Conservation (phyloP, 2,329 filamentous ascomycete species). For the Aspergillus spinulosporus region DNA sequence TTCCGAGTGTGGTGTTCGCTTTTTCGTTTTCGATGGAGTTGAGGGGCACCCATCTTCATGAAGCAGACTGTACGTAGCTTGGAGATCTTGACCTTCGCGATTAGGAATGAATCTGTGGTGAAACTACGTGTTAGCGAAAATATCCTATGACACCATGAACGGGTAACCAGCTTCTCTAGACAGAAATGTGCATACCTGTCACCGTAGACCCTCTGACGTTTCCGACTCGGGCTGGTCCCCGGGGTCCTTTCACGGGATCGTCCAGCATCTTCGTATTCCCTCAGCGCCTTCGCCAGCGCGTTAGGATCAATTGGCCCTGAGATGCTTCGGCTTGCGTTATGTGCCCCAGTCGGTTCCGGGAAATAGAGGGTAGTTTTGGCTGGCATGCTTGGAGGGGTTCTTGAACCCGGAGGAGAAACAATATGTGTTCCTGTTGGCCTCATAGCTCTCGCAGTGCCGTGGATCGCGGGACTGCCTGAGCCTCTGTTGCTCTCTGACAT, state of each 20-base stretch:
- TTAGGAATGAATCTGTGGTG: conserved; percentile 87
- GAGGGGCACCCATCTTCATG: conserved; percentile 92
- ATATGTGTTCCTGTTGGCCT: conserved; percentile 30
- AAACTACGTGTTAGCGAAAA: conserved; percentile 17
- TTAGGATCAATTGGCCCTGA: conserved; percentile 60
- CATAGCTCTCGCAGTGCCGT: conserved; percentile 22
- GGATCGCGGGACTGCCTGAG: conserved; percentile 21
- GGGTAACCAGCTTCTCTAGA: not conserved
- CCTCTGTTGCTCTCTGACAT: conserved; percentile 28
- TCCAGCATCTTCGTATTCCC: conserved; percentile 62
- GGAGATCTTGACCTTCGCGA: conserved; percentile 85
- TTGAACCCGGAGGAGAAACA: conserved; percentile 57
- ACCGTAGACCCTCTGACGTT: conserved; percentile 67
- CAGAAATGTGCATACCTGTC: conserved; percentile 51
- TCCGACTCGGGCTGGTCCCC: conserved; percentile 65
- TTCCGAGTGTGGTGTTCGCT: conserved; percentile 82
- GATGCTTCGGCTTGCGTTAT: conserved; percentile 30
- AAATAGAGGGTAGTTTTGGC: conserved; percentile 48
- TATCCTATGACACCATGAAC: not conserved
- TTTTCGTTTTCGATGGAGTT: conserved; percentile 81
- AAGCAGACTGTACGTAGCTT: conserved; percentile 87
- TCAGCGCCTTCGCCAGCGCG: conserved; percentile 61
- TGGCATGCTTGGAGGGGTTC: conserved; percentile 59
- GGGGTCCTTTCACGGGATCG: conserved; percentile 62
- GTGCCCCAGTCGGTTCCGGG: conserved; percentile 29